Percentiles rank a stretch among this genome's conserved stretches.
phyloP scores from a whole-genome alignment of 192 early-diverging fungal species.

The Funneliformis geosporum region DNA sequence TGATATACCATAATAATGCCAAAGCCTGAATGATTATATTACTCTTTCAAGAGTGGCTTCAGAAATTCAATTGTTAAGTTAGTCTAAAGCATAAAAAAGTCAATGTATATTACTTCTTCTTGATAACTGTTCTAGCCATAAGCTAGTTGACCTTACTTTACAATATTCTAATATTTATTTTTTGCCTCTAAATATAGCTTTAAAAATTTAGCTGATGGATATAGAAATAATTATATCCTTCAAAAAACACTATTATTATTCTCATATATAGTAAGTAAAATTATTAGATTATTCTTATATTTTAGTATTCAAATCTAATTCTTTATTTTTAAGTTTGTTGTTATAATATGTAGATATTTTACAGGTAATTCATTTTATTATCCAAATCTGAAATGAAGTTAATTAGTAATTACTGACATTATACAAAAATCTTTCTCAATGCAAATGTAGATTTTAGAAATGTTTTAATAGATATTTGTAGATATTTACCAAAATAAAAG shows the following conservation, averaged over 20 bases:
- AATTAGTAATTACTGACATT: too few species aligned
- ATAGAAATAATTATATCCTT: too few species aligned
- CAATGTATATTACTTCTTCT: background rate
- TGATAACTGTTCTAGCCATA: background rate
- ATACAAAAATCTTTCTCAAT: too few species aligned
- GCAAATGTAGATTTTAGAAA: background rate
- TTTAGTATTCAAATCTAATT: too few species aligned
- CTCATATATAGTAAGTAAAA: too few species aligned
- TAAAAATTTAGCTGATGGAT: background rate
- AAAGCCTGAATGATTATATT: constrained; percentile 5
- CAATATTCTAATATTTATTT: background rate
- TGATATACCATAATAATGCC: constrained; percentile 2
- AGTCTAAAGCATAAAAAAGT: background rate
- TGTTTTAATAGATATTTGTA: background rate
- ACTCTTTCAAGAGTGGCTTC: background rate
- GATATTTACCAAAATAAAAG: background rate
- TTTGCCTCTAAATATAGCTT: background rate
- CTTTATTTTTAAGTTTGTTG: too few species aligned
- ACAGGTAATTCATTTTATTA: too few species aligned
- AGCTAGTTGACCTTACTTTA: background rate
- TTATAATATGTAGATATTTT: too few species aligned
- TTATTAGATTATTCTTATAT: too few species aligned
- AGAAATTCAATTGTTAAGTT: background rate
- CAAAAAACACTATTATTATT: background rate
- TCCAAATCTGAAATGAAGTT: too few species aligned